Evolutionary conservation across 176 grass and related monocot species (phyloP).

Genomic region (maize (Zea mays)): Zm-B73-REFERENCE-NAM-5.0 NC_050105.1:101925501-101926000

Average conservation of each 20-base stretch:
- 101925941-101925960: slow-evolving; percentile 97
- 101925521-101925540: slow-evolving; percentile 27
- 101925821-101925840: neutral
- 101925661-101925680: slow-evolving; percentile 78
- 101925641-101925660: slow-evolving; percentile 77
- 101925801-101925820: slow-evolving; percentile 5
- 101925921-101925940: slow-evolving; percentile 70
- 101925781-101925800: slow-evolving; percentile 80
- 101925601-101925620: slow-evolving; percentile 76
- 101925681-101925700: slow-evolving; percentile 73
- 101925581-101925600: slow-evolving; percentile 91
- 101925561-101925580: slow-evolving; percentile 61
- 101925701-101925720: slow-evolving; percentile 88
- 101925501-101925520: slow-evolving; percentile 15
- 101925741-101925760: slow-evolving; percentile 60
- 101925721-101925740: slow-evolving; percentile 94
- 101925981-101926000: slow-evolving; percentile 74
- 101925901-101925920: slow-evolving; percentile 11
- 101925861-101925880: slow-evolving; percentile 10
- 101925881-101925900: slow-evolving; percentile 28
- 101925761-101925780: slow-evolving; percentile 75
- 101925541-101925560: slow-evolving; percentile 30
- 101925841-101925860: slow-evolving; percentile 2
- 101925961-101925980: slow-evolving; percentile 65
- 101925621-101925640: slow-evolving; percentile 91